These are phyloP conservation scores for Vitis riparia DNA, from an alignment of 164 flowering plant genomes.

Conservation along the genomic window DNA sequence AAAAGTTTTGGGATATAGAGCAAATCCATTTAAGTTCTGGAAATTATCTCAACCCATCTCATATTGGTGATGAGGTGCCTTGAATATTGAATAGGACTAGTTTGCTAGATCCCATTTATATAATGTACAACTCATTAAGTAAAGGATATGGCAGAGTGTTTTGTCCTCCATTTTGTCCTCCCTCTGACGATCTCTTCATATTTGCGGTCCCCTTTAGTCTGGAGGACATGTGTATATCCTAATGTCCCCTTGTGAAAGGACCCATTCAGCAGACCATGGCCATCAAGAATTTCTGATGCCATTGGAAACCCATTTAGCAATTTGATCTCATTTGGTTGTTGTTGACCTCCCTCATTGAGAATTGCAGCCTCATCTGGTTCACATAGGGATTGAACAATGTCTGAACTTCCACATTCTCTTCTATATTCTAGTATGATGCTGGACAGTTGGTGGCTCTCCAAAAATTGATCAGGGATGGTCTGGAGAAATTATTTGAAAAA, in stretches of 20 bases:
- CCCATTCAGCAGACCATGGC: conserved; percentile 26
- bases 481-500: conserved; percentile 21
- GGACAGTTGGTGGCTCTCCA: conserved; percentile 57
- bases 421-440: conserved; percentile 53
- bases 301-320: conserved; percentile 31
- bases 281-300: conserved; percentile 35
- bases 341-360: conserved; percentile 13
- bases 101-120: not conserved
- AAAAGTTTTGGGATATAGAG: not conserved
- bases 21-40: not conserved
- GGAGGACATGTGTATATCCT: conserved; percentile 57
- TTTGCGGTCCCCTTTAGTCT: conserved; percentile 32
- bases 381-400: conserved; percentile 59
- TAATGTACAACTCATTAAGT: conserved; percentile 3
- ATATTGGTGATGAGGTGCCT: not conserved
- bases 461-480: conserved; percentile 53
- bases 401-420: conserved; percentile 67
- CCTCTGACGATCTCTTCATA: conserved; percentile 66
- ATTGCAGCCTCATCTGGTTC: conserved; percentile 46
- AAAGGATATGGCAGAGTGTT: conserved; percentile 21
- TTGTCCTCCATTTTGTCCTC: conserved; percentile 57
- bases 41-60: not conserved
- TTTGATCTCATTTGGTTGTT: conserved; percentile 1
- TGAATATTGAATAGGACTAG: no score
- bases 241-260: conserved; percentile 29